phyloP scores from a whole-genome alignment of 2,329 filamentous ascomycete species.

The Basipetospora chlamydospora region DNA sequence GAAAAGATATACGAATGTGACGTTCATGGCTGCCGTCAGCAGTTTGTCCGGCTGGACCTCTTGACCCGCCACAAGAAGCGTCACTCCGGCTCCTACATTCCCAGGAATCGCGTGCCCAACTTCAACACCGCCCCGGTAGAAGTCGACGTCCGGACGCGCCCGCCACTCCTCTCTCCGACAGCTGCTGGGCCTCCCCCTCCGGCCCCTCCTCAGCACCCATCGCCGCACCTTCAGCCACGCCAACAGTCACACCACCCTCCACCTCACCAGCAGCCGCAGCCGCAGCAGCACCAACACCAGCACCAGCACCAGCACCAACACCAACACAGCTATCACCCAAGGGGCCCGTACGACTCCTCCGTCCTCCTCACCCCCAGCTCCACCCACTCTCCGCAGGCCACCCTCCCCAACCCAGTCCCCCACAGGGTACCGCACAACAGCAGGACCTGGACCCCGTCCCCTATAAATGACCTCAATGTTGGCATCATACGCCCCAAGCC shows the following conservation, averaged over 20 bases:
- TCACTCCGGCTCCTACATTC: constrained; percentile 40
- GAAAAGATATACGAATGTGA: constrained; percentile 71
- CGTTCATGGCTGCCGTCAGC: constrained; percentile 57
- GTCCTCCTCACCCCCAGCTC: constrained; percentile 4
- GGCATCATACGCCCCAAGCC: constrained; percentile 23
- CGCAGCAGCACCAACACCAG: no score
- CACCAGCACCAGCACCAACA: no score
- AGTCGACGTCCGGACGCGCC: constrained; percentile 8
- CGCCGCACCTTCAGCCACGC: constrained; percentile 1
- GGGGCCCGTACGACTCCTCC: constrained; percentile 2
- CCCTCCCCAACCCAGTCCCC: constrained; percentile 17
- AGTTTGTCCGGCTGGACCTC: constrained; percentile 67
- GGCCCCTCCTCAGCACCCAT: constrained; percentile 3
- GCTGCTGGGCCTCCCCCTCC: neutral
- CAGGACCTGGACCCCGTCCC: constrained; percentile 13
- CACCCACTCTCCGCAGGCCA: constrained; percentile 10
- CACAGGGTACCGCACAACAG: constrained; percentile 5
- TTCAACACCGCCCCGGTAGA: constrained; percentile 21
- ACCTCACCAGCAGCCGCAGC: constrained; percentile 3
- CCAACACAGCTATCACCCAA: no score
- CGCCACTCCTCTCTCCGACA: neutral
- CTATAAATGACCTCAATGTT: constrained; percentile 19
- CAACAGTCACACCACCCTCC: neutral
- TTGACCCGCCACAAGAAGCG: constrained; percentile 54
- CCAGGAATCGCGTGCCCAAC: constrained; percentile 34